Conservation (phyloP, 345 rosid genomes). For the Eucalyptus regnans region DNA sequence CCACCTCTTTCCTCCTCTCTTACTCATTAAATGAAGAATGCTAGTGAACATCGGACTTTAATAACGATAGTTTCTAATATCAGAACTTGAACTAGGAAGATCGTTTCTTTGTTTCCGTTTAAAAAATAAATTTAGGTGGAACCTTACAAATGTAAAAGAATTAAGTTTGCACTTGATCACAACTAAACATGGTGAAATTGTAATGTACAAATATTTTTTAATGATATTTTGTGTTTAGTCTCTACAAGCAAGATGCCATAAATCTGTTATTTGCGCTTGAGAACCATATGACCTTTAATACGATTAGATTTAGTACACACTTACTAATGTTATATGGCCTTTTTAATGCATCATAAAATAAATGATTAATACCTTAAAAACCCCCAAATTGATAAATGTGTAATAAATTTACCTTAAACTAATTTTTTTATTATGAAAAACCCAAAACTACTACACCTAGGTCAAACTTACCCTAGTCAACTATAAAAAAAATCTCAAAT, state of each 20-base stretch:
- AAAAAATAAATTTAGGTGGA: background rate
- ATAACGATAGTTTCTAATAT: background rate
- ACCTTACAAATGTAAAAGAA: background rate
- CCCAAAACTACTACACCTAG: rapidly evolving
- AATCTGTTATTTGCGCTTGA: no score
- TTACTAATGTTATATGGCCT: background rate
- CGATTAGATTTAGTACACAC: background rate
- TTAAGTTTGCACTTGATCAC: background rate
- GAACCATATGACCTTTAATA: no score
- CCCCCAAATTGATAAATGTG: rapidly evolving
- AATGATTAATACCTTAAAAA: no score
- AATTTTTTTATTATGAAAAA: no score
- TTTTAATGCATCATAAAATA: background rate
- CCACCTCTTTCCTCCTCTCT: no score
- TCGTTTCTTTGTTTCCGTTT: background rate
- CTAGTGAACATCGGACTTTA: background rate
- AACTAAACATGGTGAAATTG: background rate
- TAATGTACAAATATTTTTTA: no score
- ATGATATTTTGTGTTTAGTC: no score
- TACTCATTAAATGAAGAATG: no score
- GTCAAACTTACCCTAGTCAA: no score
- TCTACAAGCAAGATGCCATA: no score
- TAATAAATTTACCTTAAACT: no score
- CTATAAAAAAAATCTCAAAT: no score
- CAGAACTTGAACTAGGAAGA: background rate